Evolutionary conservation across 331 rosid species (phyloP).

Genomic region (Dryas integrifolia): DNA sequence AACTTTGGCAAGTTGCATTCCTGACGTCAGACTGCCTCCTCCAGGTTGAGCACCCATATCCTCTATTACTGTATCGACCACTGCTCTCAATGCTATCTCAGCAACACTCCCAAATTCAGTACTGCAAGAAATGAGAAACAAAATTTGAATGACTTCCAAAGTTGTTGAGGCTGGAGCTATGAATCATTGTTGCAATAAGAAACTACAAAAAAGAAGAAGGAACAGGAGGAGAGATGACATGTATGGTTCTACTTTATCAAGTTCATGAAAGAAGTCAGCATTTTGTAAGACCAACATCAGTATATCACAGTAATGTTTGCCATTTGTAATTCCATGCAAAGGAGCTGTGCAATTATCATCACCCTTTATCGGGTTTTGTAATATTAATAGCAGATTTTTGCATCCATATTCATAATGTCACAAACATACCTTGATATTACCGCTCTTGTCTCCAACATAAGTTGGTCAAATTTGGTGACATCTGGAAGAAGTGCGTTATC

Average conservation of each 20-base stretch:
- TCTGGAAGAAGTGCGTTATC: conserved; percentile 37
- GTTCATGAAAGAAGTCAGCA: neutral
- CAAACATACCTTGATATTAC: conserved; percentile 69
- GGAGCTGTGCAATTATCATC: conserved; percentile 7
- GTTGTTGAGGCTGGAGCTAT: no score
- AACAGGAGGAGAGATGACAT: neutral
- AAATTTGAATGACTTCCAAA: neutral
- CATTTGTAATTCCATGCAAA: neutral
- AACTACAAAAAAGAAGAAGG: neutral
- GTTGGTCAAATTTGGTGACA: conserved; percentile 62
- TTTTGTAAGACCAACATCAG: neutral
- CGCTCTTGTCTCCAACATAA: conserved; percentile 66
- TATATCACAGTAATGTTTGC: neutral
- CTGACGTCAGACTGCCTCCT: conserved; percentile 51
- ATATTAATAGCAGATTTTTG: conserved; percentile 13
- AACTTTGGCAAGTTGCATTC: conserved; percentile 65
- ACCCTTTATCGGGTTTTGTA: conserved; percentile 8
- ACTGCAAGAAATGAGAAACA: conserved; percentile 38
- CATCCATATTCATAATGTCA: neutral
- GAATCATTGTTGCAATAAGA: neutral
- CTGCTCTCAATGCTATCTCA: conserved; percentile 53
- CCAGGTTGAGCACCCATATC: conserved; percentile 53
- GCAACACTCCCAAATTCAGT: conserved; percentile 62
- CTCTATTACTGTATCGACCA: conserved; percentile 51
- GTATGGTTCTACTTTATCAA: neutral